A percentile compares a stretch with the other conserved stretches of the same genome.
Conservation (phyloP, 257 asterid species). For the Solanum etuberosum region DNA sequence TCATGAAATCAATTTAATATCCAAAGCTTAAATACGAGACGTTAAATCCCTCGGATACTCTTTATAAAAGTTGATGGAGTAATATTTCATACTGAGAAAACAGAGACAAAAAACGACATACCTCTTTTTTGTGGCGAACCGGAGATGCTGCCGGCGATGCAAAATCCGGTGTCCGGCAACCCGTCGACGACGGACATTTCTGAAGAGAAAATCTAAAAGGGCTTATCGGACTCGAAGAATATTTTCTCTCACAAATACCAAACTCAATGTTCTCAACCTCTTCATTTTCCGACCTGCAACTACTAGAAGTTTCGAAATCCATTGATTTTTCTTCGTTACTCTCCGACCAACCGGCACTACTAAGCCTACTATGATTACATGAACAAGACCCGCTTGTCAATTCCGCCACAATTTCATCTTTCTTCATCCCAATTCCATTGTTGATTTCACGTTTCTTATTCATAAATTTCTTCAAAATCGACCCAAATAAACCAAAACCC, state of each 20-base stretch:
- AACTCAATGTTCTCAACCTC: conserved; percentile 4
- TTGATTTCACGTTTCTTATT: conserved; percentile 26
- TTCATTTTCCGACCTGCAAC: conserved; percentile 14
- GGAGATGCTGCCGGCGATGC: conserved; percentile 73
- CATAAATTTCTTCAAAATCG: conserved; percentile 41
- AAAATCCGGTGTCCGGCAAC: conserved; percentile 51
- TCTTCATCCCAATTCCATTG: neutral
- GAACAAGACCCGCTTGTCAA: neutral
- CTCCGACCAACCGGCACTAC: conserved; percentile 39
- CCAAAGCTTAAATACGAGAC: neutral
- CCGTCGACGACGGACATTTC: conserved; percentile 24
- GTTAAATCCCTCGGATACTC: neutral
- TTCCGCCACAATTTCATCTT: neutral
- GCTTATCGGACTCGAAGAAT: conserved; percentile 18
- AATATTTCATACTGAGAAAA: neutral
- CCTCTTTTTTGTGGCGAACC: conserved; percentile 38
- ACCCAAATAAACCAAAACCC: conserved; percentile 51
- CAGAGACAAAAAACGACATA: conserved; percentile 5
- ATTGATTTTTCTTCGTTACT: conserved; percentile 26
- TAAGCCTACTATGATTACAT: conserved; percentile 17
- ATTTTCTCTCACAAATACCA: neutral
- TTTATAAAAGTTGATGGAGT: neutral
- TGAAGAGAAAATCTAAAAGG: conserved; percentile 24
- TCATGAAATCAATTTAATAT: neutral
- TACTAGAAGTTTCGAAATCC: conserved; percentile 24